phyloP scores from a whole-genome alignment of 1,139 yeast genomes.

The Hemisphaericaspora subhashii region DNA sequence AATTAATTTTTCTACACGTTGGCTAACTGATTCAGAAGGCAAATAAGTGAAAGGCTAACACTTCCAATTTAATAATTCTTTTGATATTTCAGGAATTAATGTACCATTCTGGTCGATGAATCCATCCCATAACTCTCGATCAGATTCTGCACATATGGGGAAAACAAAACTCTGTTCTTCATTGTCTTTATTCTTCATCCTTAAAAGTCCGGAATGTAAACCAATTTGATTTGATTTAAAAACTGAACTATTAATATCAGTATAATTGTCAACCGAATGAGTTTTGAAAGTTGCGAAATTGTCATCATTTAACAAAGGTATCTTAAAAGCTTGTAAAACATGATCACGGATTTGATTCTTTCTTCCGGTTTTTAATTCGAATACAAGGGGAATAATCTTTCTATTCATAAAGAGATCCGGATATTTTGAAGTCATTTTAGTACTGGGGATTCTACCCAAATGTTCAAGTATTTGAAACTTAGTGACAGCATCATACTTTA shows the following conservation, averaged over 20 bases:
- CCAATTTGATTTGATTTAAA: constrained; percentile 25
- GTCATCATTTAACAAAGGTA: constrained; percentile 25
- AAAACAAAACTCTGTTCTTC: constrained; percentile 13
- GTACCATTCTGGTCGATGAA: constrained; percentile 14
- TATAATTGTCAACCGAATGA: constrained; percentile 2
- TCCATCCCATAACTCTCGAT: constrained; percentile 22
- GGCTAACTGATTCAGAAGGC: too few relatives aligned
- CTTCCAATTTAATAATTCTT: constrained; percentile 8
- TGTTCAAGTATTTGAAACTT: constrained; percentile 17
- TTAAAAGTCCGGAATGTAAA: constrained; percentile 22
- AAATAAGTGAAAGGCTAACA: too few relatives aligned
- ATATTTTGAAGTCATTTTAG: constrained; percentile 9
- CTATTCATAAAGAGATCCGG: constrained; percentile 16
- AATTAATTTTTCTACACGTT: too few relatives aligned
- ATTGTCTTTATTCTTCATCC: constrained; percentile 9
- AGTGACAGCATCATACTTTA: constrained; percentile 16
- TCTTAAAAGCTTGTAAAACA: constrained; percentile 19
- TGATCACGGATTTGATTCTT: constrained; percentile 31
- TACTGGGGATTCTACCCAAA: constrained; percentile 9
- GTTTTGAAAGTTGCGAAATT: constrained; percentile 20
- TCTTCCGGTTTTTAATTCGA: constrained; percentile 25
- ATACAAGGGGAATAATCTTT: constrained; percentile 18
- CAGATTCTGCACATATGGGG: constrained; percentile 16
- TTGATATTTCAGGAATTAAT: constrained; percentile 9
- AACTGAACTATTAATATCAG: constrained; percentile 16